A percentile compares a stretch with the other conserved stretches of the same genome.
Evolutionary conservation across 1,284 basidiomycete genomes (phyloP).

Genomic region (Malassezia caprae): DNA sequence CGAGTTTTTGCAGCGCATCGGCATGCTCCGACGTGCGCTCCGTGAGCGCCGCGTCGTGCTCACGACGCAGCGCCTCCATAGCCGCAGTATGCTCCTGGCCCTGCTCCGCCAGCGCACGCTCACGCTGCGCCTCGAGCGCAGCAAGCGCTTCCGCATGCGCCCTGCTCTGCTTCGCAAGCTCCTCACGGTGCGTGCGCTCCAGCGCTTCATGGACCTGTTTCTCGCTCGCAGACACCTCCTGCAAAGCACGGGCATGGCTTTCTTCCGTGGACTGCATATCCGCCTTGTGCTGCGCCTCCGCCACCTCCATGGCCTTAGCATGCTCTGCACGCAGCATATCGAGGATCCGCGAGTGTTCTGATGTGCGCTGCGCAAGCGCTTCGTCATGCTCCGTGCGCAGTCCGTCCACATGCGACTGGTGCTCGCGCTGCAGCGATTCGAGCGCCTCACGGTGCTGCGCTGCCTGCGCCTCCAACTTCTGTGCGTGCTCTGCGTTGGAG

Average conservation of each 20-base stretch:
- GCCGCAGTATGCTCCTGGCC: slow-evolving; percentile 1
- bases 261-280: not conserved
- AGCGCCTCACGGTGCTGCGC: slow-evolving; percentile 6
- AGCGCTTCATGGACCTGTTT: not conserved
- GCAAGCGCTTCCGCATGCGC: not conserved
- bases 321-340: not conserved
- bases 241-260: not conserved
- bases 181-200: not conserved
- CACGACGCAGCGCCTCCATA: not conserved
- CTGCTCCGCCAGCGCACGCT: not conserved
- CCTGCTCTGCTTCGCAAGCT: not conserved
- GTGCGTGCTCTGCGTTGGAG: not conserved
- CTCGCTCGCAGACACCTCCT: not conserved
- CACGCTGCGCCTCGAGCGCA: not conserved
- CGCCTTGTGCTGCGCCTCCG: not conserved
- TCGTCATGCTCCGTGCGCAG: not conserved
- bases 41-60: not conserved
- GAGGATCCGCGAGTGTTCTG: not conserved
- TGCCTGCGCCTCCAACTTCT: not conserved
- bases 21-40: not conserved
- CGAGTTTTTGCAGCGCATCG: not conserved
- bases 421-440: slow-evolving; percentile 4
- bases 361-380: not conserved
- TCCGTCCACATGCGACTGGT: not conserved
- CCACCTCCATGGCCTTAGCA: not conserved